phyloP scores from a whole-genome alignment of 208 protist species.

The Wallacemonas sp. region DNA sequence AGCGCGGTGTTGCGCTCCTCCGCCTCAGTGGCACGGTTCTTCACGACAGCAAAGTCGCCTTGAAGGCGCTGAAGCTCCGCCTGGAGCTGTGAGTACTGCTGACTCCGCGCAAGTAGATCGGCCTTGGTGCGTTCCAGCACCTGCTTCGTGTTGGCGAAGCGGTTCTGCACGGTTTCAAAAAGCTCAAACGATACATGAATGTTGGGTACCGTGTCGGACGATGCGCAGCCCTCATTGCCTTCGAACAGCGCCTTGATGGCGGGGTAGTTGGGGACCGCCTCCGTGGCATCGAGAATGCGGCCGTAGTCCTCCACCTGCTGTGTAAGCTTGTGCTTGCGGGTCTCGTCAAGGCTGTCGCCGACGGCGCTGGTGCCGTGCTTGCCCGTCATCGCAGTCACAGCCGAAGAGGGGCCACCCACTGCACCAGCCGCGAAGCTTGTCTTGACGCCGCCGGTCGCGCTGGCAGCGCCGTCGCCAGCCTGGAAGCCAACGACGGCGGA shows the following conservation, averaged over 20 bases:
- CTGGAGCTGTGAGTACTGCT: conserved; percentile 59
- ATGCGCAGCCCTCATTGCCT: conserved; percentile 36
- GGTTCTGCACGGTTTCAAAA: conserved; percentile 83
- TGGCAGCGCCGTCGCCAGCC: background rate
- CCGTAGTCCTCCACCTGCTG: conserved; percentile 53
- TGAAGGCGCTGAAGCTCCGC: conserved; percentile 43
- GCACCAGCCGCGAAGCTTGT: background rate
- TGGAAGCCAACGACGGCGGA: conserved; percentile 6
- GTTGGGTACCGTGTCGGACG: conserved; percentile 52
- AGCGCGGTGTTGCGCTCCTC: conserved; percentile 69
- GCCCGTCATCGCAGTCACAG: too few species aligned
- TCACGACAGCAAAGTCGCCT: conserved; percentile 44
- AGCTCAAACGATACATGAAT: conserved; percentile 86
- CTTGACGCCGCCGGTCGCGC: background rate
- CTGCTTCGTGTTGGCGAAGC: conserved; percentile 69
- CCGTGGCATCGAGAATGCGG: conserved; percentile 61
- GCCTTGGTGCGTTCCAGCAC: conserved; percentile 66
- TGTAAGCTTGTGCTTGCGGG: conserved; percentile 9
- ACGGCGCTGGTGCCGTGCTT: background rate
- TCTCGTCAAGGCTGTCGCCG: background rate
- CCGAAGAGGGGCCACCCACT: too few species aligned
- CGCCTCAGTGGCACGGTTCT: conserved; percentile 47
- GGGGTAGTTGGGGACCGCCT: conserved; percentile 52
- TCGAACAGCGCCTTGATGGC: conserved; percentile 59
- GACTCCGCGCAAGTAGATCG: conserved; percentile 63